These are phyloP conservation scores for Silene vulgaris DNA, from an alignment of 179 eudicot genomes.

Conservation along the genomic window DNA sequence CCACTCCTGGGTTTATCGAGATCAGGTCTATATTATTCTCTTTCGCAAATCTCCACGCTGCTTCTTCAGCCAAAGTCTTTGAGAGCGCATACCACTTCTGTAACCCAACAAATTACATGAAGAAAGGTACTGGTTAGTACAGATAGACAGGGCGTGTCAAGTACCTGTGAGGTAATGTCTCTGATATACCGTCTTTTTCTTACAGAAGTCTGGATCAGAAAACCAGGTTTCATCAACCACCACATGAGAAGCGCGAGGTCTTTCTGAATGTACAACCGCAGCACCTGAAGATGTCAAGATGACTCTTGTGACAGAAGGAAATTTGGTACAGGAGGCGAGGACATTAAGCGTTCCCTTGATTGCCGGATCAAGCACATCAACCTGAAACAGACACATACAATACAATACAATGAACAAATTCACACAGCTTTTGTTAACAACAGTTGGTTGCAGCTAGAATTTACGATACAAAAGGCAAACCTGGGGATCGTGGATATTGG, in stretches of 20 bases:
- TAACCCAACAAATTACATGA: not conserved
- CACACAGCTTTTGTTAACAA: no score
- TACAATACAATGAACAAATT: no score
- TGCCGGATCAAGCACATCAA: conserved; percentile 19
- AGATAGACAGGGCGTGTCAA: no score
- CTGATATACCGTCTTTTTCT: not conserved
- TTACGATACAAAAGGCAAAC: not conserved
- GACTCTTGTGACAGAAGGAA: not conserved
- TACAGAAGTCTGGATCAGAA: not conserved
- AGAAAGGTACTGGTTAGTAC: no score
- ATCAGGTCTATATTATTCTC: conserved; percentile 57
- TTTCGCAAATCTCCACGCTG: conserved; percentile 56
- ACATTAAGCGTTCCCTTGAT: conserved; percentile 23
- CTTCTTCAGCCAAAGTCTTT: conserved; percentile 58
- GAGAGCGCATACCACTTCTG: conserved; percentile 52
- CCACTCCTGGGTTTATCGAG: conserved; percentile 51
- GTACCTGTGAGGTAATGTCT: no score
- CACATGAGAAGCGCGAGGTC: conserved; percentile 8
- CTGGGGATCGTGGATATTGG: conserved; percentile 18
- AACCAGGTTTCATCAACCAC: conserved; percentile 24
- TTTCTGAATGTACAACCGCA: not conserved
- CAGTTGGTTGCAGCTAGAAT: no score
- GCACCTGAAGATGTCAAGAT: conserved; percentile 20
- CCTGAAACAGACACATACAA: conserved; percentile 1
- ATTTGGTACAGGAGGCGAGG: conserved; percentile 8